These are phyloP conservation scores for Thielaviopsis euricoi DNA, from an alignment of 2,329 filamentous ascomycete species.

Conservation along the genomic window DNA sequence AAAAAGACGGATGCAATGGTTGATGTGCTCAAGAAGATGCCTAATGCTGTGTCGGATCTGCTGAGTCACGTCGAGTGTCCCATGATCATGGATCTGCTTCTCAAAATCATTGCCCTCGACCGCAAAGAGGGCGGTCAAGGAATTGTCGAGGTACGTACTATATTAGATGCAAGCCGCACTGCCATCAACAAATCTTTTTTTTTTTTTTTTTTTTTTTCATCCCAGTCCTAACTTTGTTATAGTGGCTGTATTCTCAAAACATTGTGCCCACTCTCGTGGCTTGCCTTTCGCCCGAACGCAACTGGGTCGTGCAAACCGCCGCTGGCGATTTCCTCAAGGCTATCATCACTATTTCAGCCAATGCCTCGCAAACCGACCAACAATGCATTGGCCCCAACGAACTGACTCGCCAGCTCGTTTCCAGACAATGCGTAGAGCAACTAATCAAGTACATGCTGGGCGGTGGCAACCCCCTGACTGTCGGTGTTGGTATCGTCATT, in stretches of 20 bases:
- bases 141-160: constrained; percentile 64
- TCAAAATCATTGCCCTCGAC: constrained; percentile 95
- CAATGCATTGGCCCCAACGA: constrained; percentile 98
- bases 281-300: constrained; percentile 71
- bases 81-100: constrained; percentile 91
- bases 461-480: constrained; percentile 85
- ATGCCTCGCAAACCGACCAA: constrained; percentile 93
- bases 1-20: constrained; percentile 98
- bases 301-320: constrained; percentile 83
- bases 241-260: constrained; percentile 87
- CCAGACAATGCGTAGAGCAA: constrained; percentile 62
- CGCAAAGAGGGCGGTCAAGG: constrained; percentile 82
- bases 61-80: constrained; percentile 90
- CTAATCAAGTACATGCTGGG: constrained; percentile 85
- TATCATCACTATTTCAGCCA: constrained; percentile 96
- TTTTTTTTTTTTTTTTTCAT: background rate
- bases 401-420: constrained; percentile 86
- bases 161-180: too few relatives aligned
- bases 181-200: constrained; percentile 4
- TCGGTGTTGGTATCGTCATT: constrained; percentile 92
- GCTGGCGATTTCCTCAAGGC: constrained; percentile 96
- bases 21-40: constrained; percentile 67
- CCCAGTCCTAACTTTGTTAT: constrained; percentile 1
- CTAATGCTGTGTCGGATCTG: constrained; percentile 68
- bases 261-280: constrained; percentile 75